Percentiles rank a stretch among this genome's conserved stretches.
Evolutionary conservation across 768 basidiomycete species (phyloP).

Genomic region (Xerocomellus amylosporus): DNA sequence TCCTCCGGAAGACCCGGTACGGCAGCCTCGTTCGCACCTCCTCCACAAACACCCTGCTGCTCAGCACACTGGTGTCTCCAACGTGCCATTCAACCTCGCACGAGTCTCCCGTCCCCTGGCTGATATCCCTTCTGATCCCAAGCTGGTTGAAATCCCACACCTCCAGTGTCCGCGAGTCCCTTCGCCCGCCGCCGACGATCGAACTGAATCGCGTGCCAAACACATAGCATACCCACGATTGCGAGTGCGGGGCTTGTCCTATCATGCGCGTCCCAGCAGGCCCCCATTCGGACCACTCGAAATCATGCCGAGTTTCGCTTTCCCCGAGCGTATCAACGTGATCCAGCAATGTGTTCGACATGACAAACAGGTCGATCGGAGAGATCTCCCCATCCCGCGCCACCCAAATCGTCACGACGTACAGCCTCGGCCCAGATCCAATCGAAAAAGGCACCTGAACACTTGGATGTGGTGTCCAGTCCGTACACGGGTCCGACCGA

Average conservation of each 20-base stretch:
- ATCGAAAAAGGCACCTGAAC: constrained; percentile 46
- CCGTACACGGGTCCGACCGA: constrained; percentile 53
- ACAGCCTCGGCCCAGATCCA: constrained; percentile 41
- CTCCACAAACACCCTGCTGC: constrained; percentile 38
- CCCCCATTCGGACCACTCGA: constrained; percentile 55
- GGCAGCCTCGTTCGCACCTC: constrained; percentile 46
- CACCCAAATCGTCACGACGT: constrained; percentile 46
- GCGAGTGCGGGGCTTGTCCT: constrained; percentile 34
- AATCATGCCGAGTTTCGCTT: constrained; percentile 16
- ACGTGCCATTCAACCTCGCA: constrained; percentile 23
- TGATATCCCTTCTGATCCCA: constrained; percentile 31
- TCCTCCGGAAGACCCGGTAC: constrained; percentile 38
- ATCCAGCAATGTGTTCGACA: constrained; percentile 36
- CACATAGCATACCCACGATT: constrained; percentile 59
- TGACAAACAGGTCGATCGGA: constrained; percentile 42
- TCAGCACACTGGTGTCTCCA: constrained; percentile 26
- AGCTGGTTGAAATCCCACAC: constrained; percentile 54
- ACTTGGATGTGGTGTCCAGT: constrained; percentile 38
- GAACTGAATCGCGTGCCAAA: constrained; percentile 47
- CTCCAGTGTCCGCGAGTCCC: constrained; percentile 27
- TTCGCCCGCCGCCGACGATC: constrained; percentile 12
- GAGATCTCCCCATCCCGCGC: constrained; percentile 25
- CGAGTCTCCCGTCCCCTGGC: constrained; percentile 1
- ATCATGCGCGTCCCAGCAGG: constrained; percentile 45
- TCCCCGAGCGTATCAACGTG: constrained; percentile 20